These are phyloP conservation scores for Podila epicladia DNA, from an alignment of 192 early-diverging fungal genomes.

Conservation along the genomic window DNA sequence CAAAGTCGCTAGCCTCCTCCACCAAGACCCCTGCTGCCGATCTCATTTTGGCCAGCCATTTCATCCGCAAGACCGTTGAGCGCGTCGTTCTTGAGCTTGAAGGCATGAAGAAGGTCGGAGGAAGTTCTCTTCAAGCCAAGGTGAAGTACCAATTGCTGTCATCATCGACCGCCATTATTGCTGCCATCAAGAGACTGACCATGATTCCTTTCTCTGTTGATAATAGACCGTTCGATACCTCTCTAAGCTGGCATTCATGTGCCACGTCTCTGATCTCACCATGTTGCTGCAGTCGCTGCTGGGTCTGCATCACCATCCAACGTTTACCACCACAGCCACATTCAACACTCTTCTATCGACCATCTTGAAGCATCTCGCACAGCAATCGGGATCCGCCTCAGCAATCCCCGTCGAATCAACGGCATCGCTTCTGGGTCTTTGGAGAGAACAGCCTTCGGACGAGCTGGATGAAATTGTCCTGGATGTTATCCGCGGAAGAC, in stretches of 20 bases:
- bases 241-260: constrained; percentile 32
- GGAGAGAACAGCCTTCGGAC: constrained; percentile 42
- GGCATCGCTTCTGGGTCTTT: constrained; percentile 29
- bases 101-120: constrained; percentile 15
- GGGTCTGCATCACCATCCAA: constrained; percentile 16
- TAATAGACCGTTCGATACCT: constrained; percentile 29
- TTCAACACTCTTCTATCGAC: constrained; percentile 39
- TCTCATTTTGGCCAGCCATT: neutral
- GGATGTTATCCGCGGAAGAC: constrained; percentile 23
- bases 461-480: constrained; percentile 44
- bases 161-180: neutral
- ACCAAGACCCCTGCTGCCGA: neutral
- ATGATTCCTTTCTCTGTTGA: neutral
- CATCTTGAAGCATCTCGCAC: constrained; percentile 25
- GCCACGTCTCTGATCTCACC: constrained; percentile 21
- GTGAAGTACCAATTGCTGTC: neutral
- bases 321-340: constrained; percentile 21
- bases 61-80: constrained; percentile 37
- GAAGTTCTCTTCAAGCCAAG: constrained; percentile 15
- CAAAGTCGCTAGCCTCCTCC: neutral
- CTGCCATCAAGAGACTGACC: neutral
- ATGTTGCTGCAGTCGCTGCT: constrained; percentile 33
- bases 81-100: constrained; percentile 28
- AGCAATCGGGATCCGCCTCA: constrained; percentile 17
- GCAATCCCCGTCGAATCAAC: constrained; percentile 29